Evolutionary conservation across 495 filamentous ascomycete species (phyloP), one percentile per base, ranked within the genome.

Genomic region (Elaphomyces granulatus): DNA sequence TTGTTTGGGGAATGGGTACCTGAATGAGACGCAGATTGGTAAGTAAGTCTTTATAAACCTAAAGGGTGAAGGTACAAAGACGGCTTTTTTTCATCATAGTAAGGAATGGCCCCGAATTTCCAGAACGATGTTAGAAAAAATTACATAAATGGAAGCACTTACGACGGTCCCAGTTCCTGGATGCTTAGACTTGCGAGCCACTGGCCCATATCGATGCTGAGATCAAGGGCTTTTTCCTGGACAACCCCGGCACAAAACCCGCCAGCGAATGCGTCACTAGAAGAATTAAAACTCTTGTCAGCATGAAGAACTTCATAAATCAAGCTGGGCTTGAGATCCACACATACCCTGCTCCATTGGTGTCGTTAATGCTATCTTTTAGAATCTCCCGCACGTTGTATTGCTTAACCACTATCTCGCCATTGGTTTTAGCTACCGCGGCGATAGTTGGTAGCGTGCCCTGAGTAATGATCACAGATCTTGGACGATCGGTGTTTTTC

Each of bases 161-260:
- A 98, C 84, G 86, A 90, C 64, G 90, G 86, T 50, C 90, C 90
- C 45, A 93, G 65, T 60, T 96, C 90, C 67, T 82, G 74, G 59
- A 98, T 90, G 67, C 85, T 85, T 51, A 87, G 69, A 43, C 74
- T 78, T 7, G 92, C 92, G 41, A 98, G 74, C 90, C 90, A 98
- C 58, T 94, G 84, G 35, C 92, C 90, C 70, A 87, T 79, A 54
- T 95, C 80, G 35, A 96, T 63, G 48, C 68, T 71, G 42, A 77
- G 71, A 36, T 79, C 78, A 9, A 98, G 64, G 32, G 75, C 56
- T 65, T 86, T 80, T 54, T 83, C 86, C 55, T 83, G 69, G 34
- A 93, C 83, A 43, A 98, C 64, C 48, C 86, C 90, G 35, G 88
- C 88, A 34, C 77, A 64, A 64, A 98, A 87, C 44, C 90, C 90